Base-by-base conservation (phyloP, 2,329 filamentous ascomycete genomes). In the Cadophora malorum region DNA sequence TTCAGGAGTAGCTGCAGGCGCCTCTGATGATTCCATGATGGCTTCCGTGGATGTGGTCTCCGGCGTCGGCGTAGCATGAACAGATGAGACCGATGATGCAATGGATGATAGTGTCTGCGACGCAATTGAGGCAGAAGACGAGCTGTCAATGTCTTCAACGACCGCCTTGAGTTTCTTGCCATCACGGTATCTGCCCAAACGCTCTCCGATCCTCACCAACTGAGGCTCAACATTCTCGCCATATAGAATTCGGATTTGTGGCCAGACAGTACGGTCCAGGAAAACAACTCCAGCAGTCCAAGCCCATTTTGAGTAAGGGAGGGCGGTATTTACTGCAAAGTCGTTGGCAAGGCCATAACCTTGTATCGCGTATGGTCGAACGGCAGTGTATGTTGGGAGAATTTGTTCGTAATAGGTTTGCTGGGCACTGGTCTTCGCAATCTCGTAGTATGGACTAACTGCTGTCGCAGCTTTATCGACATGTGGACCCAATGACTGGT, bases 141-240 rank as follows among this genome's bases (percentile, higher is more conserved):
- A 71, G 63, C 75, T 77, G 62, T 88, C 85, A 63, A 83, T 79
- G 53, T 87, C 84, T 59, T 88, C 84, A 52, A 87, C 80, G 21
- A 83, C 85, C 45, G 86, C 84, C 72, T 89, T 84, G 25, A 91
- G 74, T 73, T 87, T 89, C 77, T 87, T 88, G 23, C 87, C 87
- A 74, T 87, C 84, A 25, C 84, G 80, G 67, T 94, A 92, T 59
- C 91, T 85, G 50, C 94, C 94, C 12, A 99, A 86, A 56, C 94
- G 90, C 81, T 97, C 91, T 14, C 93, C 92, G 75, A 99, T 98
- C 75, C 94, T 93, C 66, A 95, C 87, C 16, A 99, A 85, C 79
- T 99, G 96, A 16, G 96, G 96, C 81, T 98, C 94, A 3, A 99
- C 94, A 74, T 97, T 97, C 76, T 97, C 90, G 12, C 90, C 87